These are phyloP conservation scores for Solanum bulbocastanum DNA, from an alignment of 257 asterid species.

Conservation along the genomic window DNA sequence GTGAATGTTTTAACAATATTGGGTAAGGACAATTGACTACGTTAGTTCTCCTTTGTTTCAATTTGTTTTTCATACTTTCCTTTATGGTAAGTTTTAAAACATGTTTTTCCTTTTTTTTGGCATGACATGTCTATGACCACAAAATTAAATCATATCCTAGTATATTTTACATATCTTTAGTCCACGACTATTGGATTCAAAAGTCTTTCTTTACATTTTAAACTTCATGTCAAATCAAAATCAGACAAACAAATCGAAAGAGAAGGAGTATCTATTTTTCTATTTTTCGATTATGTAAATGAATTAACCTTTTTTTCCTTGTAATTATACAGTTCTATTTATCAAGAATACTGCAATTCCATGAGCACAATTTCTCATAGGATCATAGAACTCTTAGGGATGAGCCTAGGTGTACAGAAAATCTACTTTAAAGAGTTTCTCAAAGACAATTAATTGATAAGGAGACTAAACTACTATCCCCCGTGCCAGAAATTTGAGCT, in stretches of 20 bases:
- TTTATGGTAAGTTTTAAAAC: too few relatives aligned
- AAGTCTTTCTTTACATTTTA: too few relatives aligned
- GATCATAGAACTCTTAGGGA: neutral
- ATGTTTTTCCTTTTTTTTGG: too few relatives aligned
- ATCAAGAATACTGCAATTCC: neutral
- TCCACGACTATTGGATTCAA: too few relatives aligned
- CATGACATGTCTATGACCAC: too few relatives aligned
- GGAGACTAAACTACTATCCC: neutral
- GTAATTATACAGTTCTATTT: neutral
- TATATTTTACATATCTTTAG: too few relatives aligned
- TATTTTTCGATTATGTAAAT: neutral
- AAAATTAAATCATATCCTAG: too few relatives aligned
- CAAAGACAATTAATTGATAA: neutral
- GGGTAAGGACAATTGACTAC: neutral
- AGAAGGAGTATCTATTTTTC: too few relatives aligned
- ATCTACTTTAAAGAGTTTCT: neutral
- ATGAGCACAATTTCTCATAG: neutral
- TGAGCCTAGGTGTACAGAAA: neutral
- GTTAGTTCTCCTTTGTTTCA: neutral
- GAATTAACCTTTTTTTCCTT: neutral
- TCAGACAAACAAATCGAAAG: neutral
- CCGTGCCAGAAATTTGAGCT: neutral
- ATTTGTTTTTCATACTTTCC: too few relatives aligned
- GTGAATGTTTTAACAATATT: neutral
- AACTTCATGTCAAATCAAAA: too few relatives aligned